Base-by-base conservation (phyloP, 495 filamentous ascomycete genomes). In the Venustampulla echinocandica region DNA sequence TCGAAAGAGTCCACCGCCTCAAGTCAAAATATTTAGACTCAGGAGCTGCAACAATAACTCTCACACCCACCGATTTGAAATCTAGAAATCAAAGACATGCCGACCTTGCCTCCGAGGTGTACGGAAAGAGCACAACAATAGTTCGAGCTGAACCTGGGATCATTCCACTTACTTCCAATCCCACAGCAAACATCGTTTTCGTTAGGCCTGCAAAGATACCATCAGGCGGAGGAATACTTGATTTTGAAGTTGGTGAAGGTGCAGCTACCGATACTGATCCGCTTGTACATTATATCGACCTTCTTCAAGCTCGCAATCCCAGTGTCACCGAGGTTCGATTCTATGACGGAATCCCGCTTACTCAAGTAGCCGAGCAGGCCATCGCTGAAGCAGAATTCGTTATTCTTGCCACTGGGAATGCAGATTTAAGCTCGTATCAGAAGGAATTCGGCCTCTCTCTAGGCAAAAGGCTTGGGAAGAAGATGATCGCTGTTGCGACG, bases 231-330 rank as follows among this genome's bases (percentile, higher is more conserved):
- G 70, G 70, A 34, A n/a, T n/a, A n/a, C n/a, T n/a, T n/a, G 70
- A 69, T 32, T 67, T 73, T 11, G 69, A 69, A 40, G 66, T 66
- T 28, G 66, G 70, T 45, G 69, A 66, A 14, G 53, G 63, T 24
- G 62, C 62, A 13, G 60, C 56, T 30, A 52, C 61, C 41, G 68
- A 63, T 3, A 51, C 57, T 11, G 64, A 68, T 33, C 54, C 62
- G 11, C 59, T 60, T 19, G 58, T 52, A 0, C 42, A 42, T 22
- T 73, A 65, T 48, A 57, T 67, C n/a, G 56, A 68, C 19, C 44
- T 63, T 7, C 49, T 73, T 20, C 58, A 50, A 28, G 34, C 42
- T 54, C 54, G 39, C 42, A 46, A 54, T 23, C 36, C 39, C 2
- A 52, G 49, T 18, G 54, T 64, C 10, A 54, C 46, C 7, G 62